Base-by-base conservation (phyloP, 352 stramenopile genomes). In the Phytophthora pseudosyringae region DNA sequence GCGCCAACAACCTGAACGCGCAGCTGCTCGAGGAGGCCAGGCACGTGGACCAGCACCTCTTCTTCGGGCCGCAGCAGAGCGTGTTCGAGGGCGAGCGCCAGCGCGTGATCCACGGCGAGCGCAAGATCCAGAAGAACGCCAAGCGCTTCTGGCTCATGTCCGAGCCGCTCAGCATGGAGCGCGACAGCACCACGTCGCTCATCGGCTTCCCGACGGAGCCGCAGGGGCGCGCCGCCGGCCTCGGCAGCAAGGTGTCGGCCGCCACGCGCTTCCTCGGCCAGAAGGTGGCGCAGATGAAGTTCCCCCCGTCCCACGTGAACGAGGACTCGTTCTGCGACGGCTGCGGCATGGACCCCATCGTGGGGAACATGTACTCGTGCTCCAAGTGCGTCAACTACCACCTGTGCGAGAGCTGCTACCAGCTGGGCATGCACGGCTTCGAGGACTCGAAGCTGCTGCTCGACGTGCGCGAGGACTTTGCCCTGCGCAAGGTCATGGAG, bases 241-340 rank as follows among this genome's bases (percentile, higher is more conserved):
- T 92, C n/a, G 63, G 73, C 46, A 88, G 72, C 65, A 88, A 81
- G 58, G 50, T 94, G 52, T 89, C 86, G 46, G 83, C 86, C 1
- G 86, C 86, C 1, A 83, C 83, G 8, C 81, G 84, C 32, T 94
- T 88, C 55, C 67, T 94, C 7, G 86, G 86, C 29, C 83, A 93
- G 48, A 94, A 94, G 62, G 78, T 96, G 25, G 81, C 86, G 41
- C 73, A 85, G 59, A 81, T 93, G 73, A 94, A 94, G 70, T 80
- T 89, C 41, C 76, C 85, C 41, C 63, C 82, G 12, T 74, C 73
- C 7, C 80, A 94, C 49, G 78, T 96, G 41, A 93, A 96, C 70
- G 83, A 93, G 12, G 85, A 96, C 66, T 95, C 88, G 63, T 96
- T 96, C 78, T 96, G 88, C 65, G 88, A 96, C 57, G 88, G 88